A percentile compares a stretch with the other conserved stretches of the same genome.
Conservation (phyloP, 2,329 filamentous ascomycete species). For the Leptographium procerum region DNA sequence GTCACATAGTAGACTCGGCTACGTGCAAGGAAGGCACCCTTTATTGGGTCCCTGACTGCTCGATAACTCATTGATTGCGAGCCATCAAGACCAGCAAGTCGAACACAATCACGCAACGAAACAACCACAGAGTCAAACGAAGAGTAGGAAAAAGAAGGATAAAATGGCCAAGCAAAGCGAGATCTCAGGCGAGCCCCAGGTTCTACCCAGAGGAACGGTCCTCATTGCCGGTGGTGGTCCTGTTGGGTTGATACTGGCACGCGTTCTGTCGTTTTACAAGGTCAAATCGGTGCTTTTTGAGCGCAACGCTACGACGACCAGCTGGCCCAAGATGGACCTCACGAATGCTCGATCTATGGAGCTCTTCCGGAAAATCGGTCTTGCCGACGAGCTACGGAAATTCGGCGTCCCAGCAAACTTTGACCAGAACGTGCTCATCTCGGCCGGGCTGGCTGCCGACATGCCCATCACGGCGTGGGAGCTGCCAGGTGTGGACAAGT, state of each 20-base stretch:
- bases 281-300: conserved; percentile 2
- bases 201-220: not conserved
- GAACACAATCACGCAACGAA: not conserved
- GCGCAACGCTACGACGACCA: conserved; percentile 5
- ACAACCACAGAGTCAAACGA: not conserved
- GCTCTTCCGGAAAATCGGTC: conserved; percentile 17
- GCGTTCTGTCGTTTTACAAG: conserved; percentile 2
- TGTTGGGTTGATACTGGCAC: conserved; percentile 3
- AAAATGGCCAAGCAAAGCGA: not conserved
- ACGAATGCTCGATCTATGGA: conserved; percentile 22
- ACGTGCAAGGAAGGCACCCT: not conserved
- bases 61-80: not conserved
- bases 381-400: conserved; percentile 17
- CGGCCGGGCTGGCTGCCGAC: conserved; percentile 9
- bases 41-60: not conserved
- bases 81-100: not conserved
- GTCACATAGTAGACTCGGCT: not conserved
- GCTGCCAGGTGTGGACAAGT: conserved; percentile 8
- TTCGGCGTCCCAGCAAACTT: conserved; percentile 10
- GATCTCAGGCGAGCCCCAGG: not conserved
- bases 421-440: conserved; percentile 11
- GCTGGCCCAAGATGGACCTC: conserved; percentile 25
- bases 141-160: not conserved
- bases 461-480: conserved; percentile 12
- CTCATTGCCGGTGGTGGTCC: conserved; percentile 7